Conservation (phyloP, 805 yeast genomes). For the Candida parachauliodes region DNA sequence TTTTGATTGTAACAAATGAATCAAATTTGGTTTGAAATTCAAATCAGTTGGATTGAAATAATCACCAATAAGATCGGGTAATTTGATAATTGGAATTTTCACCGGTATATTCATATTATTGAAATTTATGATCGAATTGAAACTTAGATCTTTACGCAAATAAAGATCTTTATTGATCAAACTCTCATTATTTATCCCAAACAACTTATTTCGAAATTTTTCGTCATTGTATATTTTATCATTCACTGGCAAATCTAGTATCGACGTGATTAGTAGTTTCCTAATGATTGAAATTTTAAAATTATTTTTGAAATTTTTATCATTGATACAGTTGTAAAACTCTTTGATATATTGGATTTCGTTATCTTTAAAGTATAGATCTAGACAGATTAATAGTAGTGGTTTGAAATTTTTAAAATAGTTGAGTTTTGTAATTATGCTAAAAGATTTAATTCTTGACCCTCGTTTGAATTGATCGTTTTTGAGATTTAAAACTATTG, state of each 20-base stretch:
- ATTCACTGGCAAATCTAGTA: constrained; percentile 39
- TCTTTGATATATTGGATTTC: constrained; percentile 20
- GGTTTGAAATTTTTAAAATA: constrained; percentile 60
- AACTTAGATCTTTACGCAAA: constrained; percentile 41
- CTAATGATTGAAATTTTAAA: constrained; percentile 28
- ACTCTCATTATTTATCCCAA: constrained; percentile 23
- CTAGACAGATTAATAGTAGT: constrained; percentile 49
- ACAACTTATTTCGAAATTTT: constrained; percentile 30
- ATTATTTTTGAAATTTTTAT: constrained; percentile 23
- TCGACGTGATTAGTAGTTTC: constrained; percentile 38
- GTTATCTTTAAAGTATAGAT: constrained; percentile 35
- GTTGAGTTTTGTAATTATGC: constrained; percentile 51
- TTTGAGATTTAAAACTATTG: constrained; percentile 49
- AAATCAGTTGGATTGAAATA: constrained; percentile 44
- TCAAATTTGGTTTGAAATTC: constrained; percentile 37
- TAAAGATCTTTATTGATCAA: constrained; percentile 30
- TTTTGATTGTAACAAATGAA: constrained; percentile 30
- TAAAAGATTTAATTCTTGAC: constrained; percentile 54
- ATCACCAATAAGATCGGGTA: constrained; percentile 43
- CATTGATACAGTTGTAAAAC: constrained; percentile 30
- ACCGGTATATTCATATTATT: constrained; percentile 43
- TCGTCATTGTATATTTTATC: constrained; percentile 40
- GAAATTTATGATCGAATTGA: constrained; percentile 36
- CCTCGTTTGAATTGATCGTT: constrained; percentile 51
- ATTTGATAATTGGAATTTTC: constrained; percentile 36